Percentiles rank a stretch among this genome's conserved stretches.
Evolutionary conservation across 768 basidiomycete species (phyloP).

Genomic region (Leccinum uliginosum): DNA sequence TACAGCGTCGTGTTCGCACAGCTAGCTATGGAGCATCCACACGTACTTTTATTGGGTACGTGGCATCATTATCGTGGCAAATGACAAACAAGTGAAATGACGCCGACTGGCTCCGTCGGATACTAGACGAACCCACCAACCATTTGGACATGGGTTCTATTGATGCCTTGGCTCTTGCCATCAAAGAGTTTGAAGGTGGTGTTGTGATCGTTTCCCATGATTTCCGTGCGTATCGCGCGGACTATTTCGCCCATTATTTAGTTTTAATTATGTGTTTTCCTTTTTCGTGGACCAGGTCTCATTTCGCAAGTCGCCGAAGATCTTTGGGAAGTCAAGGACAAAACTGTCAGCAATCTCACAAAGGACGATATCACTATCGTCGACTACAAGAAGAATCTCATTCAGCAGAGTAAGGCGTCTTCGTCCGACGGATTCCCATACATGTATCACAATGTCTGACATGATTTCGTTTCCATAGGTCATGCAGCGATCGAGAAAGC

Average conservation of each 20-base stretch:
- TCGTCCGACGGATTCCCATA: background rate
- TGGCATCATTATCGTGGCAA: conserved; percentile 15
- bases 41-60: conserved; percentile 81
- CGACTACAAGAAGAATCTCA: conserved; percentile 87
- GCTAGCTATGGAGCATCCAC: conserved; percentile 96
- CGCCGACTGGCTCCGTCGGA: conserved; percentile 5
- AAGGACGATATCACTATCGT: conserved; percentile 87
- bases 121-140: conserved; percentile 87
- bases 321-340: conserved; percentile 97
- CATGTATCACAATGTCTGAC: background rate
- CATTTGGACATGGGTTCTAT: conserved; percentile 98
- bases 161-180: conserved; percentile 90
- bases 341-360: conserved; percentile 88
- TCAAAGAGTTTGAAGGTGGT: conserved; percentile 96
- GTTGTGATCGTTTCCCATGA: conserved; percentile 99
- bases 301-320: conserved; percentile 98
- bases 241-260: background rate
- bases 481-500: conserved; percentile 87
- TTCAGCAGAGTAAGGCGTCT: conserved; percentile 64
- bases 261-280: conserved; percentile 7
- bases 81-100: background rate
- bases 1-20: conserved; percentile 90
- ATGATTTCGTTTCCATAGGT: conserved; percentile 41
- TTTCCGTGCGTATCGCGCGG: conserved; percentile 68
- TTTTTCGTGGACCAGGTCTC: conserved; percentile 50